Base-by-base conservation (phyloP, 2,329 filamentous ascomycete genomes). In the Alternaria alternata region DNA sequence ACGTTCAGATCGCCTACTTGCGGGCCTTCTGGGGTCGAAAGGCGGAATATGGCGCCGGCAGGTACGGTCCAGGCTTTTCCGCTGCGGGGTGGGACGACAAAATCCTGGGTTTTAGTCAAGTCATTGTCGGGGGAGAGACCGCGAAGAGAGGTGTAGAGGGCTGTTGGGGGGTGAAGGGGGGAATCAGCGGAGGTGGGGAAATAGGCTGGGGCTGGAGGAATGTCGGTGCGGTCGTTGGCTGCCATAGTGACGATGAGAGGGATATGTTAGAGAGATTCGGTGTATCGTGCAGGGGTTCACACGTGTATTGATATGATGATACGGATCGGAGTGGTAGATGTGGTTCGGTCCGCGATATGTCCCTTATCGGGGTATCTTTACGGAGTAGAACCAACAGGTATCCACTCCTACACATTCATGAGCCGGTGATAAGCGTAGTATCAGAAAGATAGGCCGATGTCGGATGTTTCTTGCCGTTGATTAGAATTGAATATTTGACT, bases 1-100 rank as follows among this genome's bases (percentile, higher is more conserved):
- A 95, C 85, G 76, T 96, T 96, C 18, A 95, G 81, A 70, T 95
- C 92, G 54, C 91, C 91, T 49, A 96, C 61, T 79, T 96, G 92
- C 0, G 92, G 88, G 0, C 92, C 92, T 55, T 89, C 82, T 0
- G 91, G 91, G 0, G 92, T 94, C 58, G 88, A 90, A 63, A 96
- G 88, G 14, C 88, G 87, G 61, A 92, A 86, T 57, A 95, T 85
- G 49, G 85, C 85, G 4, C 91, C 90, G 1, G 87, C 86, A 0
- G 87, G 85, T 0, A 90, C 91, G 48, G 85, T 83, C 89, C 90
- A 95, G 1, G 92, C 91, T 61, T 83, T 83, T 1, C 90, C 92
- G 2, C 89, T 91, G 34, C 92, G 88, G 30, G 93, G 91, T 0
- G 91, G 89, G 28, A 95, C 81, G 2, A 85, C 86, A 65, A 71